These are phyloP conservation scores for Mariannaea elegans DNA, from an alignment of 2,329 filamentous ascomycete species.

Conservation along the genomic window DNA sequence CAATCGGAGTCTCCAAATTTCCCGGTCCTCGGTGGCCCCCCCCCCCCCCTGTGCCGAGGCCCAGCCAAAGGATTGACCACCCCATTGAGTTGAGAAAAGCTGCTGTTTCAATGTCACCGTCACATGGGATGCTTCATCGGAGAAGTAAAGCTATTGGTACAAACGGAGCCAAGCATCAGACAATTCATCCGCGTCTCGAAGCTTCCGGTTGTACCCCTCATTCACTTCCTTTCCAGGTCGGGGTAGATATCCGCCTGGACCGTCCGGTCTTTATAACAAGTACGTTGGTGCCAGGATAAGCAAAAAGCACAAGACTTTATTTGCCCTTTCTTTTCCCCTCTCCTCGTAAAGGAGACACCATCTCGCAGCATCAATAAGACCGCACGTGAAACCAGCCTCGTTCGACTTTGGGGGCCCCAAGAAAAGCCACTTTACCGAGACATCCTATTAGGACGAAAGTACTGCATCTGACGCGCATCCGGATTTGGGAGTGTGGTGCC, in stretches of 20 bases:
- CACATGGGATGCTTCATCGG: background rate
- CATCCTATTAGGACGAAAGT: no score
- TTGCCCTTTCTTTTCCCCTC: no score
- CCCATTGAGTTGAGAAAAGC: background rate
- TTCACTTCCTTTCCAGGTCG: background rate
- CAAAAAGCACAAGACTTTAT: no score
- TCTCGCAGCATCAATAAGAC: no score
- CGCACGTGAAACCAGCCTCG: background rate
- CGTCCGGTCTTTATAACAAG: background rate
- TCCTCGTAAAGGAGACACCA: no score
- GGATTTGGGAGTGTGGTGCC: no score
- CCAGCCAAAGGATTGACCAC: background rate
- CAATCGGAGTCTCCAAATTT: no score
- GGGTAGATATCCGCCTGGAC: background rate
- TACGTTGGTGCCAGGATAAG: no score
- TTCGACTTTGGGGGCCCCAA: background rate
- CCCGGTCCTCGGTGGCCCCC: no score
- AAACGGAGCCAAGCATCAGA: background rate
- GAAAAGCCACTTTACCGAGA: background rate
- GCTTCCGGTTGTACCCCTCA: slow-evolving; percentile 11
- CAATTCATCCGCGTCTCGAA: background rate
- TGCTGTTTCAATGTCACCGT: background rate
- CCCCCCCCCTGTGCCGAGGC: no score
- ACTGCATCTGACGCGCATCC: no score
- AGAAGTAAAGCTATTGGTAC: background rate